Conservation (phyloP, 306 rosid species). For the Boehmeria nivea region DNA sequence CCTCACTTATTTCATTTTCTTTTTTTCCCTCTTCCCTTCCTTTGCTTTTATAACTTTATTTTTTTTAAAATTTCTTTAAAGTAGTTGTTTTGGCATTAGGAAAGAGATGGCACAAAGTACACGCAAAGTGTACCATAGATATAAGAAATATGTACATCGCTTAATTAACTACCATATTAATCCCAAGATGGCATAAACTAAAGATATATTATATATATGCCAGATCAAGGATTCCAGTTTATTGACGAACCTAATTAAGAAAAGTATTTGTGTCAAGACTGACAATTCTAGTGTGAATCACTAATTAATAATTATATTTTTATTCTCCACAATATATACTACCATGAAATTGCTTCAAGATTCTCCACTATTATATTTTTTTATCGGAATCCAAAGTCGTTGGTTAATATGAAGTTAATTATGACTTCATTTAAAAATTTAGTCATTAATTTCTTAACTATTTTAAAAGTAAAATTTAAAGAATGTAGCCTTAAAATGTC, state of each 20-base stretch:
- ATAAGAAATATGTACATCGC: neutral
- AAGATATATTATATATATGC: neutral
- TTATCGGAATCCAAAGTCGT: no score
- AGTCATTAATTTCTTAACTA: no score
- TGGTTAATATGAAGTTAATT: no score
- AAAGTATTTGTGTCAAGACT: neutral
- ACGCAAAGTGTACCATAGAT: conserved; percentile 15
- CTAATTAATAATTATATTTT: neutral
- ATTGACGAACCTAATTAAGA: neutral
- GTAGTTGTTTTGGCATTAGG: conserved; percentile 9
- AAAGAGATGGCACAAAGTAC: conserved; percentile 18
- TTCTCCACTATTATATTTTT: conserved; percentile 1
- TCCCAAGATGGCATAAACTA: conserved; percentile 6
- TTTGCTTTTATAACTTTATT: neutral
- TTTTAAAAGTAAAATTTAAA: no score
- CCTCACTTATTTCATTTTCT: neutral
- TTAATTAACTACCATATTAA: conserved; percentile 1
- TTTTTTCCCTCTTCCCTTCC: neutral
- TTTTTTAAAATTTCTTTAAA: neutral
- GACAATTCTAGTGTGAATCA: neutral
- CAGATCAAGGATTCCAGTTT: neutral
- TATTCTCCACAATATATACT: neutral
- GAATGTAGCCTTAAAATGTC: no score
- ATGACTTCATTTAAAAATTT: no score
- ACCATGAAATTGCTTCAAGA: neutral